These are phyloP conservation scores for Chrysanthemum lavandulifolium DNA, from an alignment of 129 eudicot genomes.

Conservation along the genomic window DNA sequence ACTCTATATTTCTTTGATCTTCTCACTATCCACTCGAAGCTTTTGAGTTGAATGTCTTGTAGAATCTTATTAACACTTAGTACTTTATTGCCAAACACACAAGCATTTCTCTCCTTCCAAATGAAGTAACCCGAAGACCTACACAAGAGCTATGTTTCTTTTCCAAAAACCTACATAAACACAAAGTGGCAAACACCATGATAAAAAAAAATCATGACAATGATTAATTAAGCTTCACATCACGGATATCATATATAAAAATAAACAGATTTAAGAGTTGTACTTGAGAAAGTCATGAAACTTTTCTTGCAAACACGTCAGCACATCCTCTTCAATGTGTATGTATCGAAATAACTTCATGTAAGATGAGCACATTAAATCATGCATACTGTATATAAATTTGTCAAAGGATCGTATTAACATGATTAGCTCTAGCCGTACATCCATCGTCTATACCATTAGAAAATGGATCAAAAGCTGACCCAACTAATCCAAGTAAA, in stretches of 20 bases:
- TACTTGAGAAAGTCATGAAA: constrained; percentile 80
- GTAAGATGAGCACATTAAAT: constrained; percentile 12
- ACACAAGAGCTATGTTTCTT: too few species aligned
- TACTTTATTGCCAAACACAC: too few species aligned
- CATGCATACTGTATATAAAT: background rate
- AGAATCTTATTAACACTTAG: too few species aligned
- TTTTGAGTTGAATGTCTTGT: too few species aligned
- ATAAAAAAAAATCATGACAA: background rate
- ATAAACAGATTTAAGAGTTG: constrained; percentile 6
- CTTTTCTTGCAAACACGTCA: constrained; percentile 57
- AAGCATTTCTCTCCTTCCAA: too few species aligned
- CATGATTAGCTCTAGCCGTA: background rate
- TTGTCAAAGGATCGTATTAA: background rate
- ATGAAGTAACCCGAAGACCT: too few species aligned
- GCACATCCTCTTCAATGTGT: constrained; percentile 78
- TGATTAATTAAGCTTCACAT: background rate
- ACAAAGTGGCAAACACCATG: constrained; percentile 9
- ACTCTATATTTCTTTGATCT: too few species aligned
- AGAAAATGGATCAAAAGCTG: too few species aligned
- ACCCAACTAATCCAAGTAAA: too few species aligned
- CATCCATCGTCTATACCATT: constrained; percentile 1
- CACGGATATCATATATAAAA: background rate
- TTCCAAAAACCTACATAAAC: constrained; percentile 72
- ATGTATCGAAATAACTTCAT: constrained; percentile 58
- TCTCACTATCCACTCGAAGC: too few species aligned